phyloP scores from a whole-genome alignment of 2,329 filamentous ascomycete species.

The Dothidotthia symphoricarpi region DNA sequence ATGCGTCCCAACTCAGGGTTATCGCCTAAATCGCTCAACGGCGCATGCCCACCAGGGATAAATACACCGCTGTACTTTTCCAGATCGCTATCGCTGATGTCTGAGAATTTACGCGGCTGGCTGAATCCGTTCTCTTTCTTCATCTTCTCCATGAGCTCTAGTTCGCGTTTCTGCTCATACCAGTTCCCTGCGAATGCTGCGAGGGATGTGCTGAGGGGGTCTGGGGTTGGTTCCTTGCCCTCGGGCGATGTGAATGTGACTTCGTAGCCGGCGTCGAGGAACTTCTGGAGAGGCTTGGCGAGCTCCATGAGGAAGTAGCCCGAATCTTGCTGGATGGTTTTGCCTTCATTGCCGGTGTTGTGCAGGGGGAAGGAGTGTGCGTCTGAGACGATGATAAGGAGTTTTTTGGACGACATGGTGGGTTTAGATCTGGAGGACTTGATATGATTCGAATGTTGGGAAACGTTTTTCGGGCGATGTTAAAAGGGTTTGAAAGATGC shows the following conservation, averaged over 20 bases:
- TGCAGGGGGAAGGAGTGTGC: constrained; percentile 38
- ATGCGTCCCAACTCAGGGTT: constrained; percentile 47
- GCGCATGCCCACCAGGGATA: constrained; percentile 49
- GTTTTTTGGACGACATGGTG: constrained; percentile 38
- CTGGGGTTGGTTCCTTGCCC: constrained; percentile 44
- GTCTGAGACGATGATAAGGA: constrained; percentile 49
- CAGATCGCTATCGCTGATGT: constrained; percentile 45
- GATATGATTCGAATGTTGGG: too few species aligned
- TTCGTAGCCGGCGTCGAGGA: constrained; percentile 40
- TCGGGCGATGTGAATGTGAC: constrained; percentile 49
- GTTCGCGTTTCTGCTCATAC: constrained; percentile 45
- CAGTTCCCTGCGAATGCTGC: constrained; percentile 49
- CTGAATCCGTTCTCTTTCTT: constrained; percentile 48
- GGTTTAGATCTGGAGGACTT: too few species aligned
- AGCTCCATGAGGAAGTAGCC: constrained; percentile 38
- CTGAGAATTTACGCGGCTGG: constrained; percentile 39
- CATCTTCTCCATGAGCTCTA: constrained; percentile 46
- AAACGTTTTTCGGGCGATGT: too few species aligned
- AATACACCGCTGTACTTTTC: constrained; percentile 44
- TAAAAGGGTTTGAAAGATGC: neutral
- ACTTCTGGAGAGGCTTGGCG: constrained; percentile 29
- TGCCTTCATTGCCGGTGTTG: constrained; percentile 25
- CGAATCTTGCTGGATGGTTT: constrained; percentile 26
- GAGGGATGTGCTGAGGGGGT: constrained; percentile 45
- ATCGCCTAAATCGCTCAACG: constrained; percentile 44